Evolutionary conservation across 257 asterid genomes (phyloP).

Genomic region (Solanum paucissectum): DNA sequence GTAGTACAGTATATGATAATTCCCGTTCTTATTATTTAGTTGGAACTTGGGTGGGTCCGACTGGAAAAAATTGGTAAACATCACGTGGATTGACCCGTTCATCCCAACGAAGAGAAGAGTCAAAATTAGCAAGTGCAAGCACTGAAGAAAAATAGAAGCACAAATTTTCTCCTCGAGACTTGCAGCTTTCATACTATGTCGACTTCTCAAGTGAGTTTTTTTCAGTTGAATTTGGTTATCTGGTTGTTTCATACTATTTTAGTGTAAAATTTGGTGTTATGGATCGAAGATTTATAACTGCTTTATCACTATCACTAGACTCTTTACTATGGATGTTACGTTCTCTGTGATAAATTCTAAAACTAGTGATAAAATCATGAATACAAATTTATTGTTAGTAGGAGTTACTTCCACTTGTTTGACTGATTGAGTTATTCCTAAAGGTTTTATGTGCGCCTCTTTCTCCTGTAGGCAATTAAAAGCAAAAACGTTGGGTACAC

Average conservation of each 20-base stretch:
- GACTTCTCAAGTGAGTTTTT: background rate
- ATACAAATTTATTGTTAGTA: background rate
- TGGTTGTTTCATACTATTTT: background rate
- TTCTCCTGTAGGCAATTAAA: conserved; percentile 50
- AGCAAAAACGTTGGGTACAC: conserved; percentile 62
- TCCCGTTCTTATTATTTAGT: too few species aligned
- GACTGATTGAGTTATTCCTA: background rate
- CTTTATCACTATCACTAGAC: background rate
- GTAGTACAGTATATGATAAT: too few species aligned
- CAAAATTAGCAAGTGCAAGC: background rate
- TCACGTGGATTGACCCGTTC: background rate
- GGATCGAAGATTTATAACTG: background rate
- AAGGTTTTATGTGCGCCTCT: background rate
- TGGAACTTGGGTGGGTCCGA: background rate
- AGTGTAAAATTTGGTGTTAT: background rate
- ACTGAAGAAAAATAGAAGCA: background rate
- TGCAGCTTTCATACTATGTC: background rate
- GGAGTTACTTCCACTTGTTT: background rate
- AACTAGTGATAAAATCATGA: background rate
- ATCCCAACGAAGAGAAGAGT: background rate
- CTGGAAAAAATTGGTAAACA: background rate
- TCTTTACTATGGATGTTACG: background rate
- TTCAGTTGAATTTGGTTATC: background rate
- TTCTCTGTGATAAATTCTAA: background rate
- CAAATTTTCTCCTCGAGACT: background rate